These are phyloP conservation scores for Stellera chamaejasme DNA, from an alignment of 345 rosid genomes.

Conservation along the genomic window DNA sequence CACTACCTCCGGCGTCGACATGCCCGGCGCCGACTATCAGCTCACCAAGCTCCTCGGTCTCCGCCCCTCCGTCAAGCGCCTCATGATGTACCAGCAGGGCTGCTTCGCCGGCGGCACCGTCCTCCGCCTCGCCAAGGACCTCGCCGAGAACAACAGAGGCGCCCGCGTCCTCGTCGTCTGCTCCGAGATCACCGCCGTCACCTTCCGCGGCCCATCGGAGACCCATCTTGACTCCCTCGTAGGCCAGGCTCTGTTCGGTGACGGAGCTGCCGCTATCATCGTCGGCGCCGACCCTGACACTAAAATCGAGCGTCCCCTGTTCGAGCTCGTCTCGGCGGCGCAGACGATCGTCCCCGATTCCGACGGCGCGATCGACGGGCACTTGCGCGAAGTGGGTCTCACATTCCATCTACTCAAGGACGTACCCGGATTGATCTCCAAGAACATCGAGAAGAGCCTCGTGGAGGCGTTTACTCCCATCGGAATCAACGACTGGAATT, in stretches of 20 bases:
- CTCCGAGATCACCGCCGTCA: conserved; percentile 68
- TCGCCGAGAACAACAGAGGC: conserved; percentile 72
- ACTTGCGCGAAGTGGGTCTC: conserved; percentile 66
- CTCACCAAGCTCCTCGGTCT: conserved; percentile 81
- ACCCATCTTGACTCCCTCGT: conserved; percentile 59
- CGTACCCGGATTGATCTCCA: conserved; percentile 61
- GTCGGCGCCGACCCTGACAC: conserved; percentile 57
- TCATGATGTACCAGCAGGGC: conserved; percentile 67
- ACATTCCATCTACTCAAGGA: conserved; percentile 59
- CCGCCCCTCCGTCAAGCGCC: conserved; percentile 63
- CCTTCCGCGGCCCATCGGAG: conserved; percentile 76
- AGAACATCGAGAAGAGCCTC: conserved; percentile 58
- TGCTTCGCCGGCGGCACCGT: conserved; percentile 81
- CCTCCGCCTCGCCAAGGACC: conserved; percentile 76
- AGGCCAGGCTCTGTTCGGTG: conserved; percentile 67
- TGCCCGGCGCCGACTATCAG: conserved; percentile 94
- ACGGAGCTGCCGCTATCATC: conserved; percentile 62
- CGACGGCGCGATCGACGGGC: conserved; percentile 62
- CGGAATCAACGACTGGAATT: conserved; percentile 75
- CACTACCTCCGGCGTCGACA: conserved; percentile 82
- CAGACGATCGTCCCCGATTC: conserved; percentile 75
- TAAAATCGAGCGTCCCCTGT: conserved; percentile 43
- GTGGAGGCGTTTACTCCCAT: conserved; percentile 58
- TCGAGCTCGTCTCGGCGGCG: conserved; percentile 50
- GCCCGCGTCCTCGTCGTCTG: conserved; percentile 78